These are phyloP conservation scores for Toxicodendron radicans DNA, from an alignment of 345 rosid genomes.

Conservation along the genomic window DNA sequence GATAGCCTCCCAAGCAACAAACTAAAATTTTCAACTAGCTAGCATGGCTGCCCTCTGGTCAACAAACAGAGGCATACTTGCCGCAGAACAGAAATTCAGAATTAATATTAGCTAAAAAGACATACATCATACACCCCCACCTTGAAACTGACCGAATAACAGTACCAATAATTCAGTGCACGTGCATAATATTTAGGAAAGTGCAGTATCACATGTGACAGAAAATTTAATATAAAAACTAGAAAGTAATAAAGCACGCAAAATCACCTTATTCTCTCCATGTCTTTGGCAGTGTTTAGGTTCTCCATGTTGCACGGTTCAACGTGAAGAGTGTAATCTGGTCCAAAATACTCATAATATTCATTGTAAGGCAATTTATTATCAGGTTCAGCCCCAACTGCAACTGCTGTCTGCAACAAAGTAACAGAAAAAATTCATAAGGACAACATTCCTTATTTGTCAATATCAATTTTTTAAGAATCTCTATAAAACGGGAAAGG, in stretches of 20 bases:
- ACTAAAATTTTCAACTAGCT: background rate
- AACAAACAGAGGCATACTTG: slow-evolving; percentile 4
- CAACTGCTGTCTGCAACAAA: slow-evolving; percentile 84
- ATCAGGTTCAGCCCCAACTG: slow-evolving; percentile 96
- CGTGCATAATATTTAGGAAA: background rate
- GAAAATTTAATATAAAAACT: background rate
- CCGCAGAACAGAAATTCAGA: background rate
- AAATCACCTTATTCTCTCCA: slow-evolving; percentile 86
- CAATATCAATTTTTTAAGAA: background rate
- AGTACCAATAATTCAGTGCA: background rate
- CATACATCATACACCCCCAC: background rate
- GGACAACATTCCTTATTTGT: slow-evolving; percentile 3
- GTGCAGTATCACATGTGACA: background rate
- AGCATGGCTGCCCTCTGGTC: background rate
- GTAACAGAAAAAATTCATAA: slow-evolving; percentile 15
- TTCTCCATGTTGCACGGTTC: slow-evolving; percentile 80
- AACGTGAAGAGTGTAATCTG: slow-evolving; percentile 91
- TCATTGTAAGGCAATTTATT: slow-evolving; percentile 90
- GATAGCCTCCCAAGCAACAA: background rate
- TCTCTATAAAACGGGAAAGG: slow-evolving; percentile 8
- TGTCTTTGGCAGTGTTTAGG: slow-evolving; percentile 69
- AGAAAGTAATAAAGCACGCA: background rate
- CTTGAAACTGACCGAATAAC: background rate
- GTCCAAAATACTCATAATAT: slow-evolving; percentile 93
- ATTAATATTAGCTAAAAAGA: background rate